A percentile compares a stretch with the other conserved stretches of the same genome.
Evolutionary conservation across 176 grass and related monocot genomes (phyloP).

Genomic region (Pharus latifolius): DNA sequence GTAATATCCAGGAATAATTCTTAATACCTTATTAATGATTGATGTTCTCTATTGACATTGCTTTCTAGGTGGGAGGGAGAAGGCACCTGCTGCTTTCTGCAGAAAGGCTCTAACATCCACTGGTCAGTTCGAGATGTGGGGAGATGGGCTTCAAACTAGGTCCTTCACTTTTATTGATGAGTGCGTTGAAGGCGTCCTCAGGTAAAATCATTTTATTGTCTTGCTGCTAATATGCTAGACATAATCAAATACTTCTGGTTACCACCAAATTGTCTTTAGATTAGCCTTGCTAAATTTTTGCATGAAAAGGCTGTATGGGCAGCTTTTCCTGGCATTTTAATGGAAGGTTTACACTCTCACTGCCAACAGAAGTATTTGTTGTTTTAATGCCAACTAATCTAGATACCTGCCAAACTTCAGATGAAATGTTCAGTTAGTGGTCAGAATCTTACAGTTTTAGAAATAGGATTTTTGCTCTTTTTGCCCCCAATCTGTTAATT

Average conservation of each 20-base stretch:
- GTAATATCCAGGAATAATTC: not conserved
- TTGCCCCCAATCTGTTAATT: not conserved
- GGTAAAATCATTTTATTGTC: slow-evolving; percentile 5
- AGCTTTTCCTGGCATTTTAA: not conserved
- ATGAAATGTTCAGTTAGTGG: not conserved
- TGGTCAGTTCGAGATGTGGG: slow-evolving; percentile 47
- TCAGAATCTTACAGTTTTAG: not conserved
- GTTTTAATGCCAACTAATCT: not conserved
- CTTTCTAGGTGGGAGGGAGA: slow-evolving; percentile 44
- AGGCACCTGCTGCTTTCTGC: slow-evolving; percentile 54
- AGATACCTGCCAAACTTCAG: not conserved
- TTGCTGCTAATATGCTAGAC: not conserved
- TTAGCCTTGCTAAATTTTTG: not conserved
- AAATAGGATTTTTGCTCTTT: not conserved
- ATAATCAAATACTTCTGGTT: not conserved
- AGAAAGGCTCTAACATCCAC: slow-evolving; percentile 43
- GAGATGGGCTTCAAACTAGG: slow-evolving; percentile 47
- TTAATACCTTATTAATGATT: not conserved
- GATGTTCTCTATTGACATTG: not conserved
- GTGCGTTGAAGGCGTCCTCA: slow-evolving; percentile 59
- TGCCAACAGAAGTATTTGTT: not conserved
- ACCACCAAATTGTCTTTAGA: not conserved
- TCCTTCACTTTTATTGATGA: slow-evolving; percentile 74
- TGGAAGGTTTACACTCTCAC: not conserved
- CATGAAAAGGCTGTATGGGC: not conserved